Base-by-base conservation (phyloP, 2,329 filamentous ascomycete species). In the Fusarium nurragi region DNA sequence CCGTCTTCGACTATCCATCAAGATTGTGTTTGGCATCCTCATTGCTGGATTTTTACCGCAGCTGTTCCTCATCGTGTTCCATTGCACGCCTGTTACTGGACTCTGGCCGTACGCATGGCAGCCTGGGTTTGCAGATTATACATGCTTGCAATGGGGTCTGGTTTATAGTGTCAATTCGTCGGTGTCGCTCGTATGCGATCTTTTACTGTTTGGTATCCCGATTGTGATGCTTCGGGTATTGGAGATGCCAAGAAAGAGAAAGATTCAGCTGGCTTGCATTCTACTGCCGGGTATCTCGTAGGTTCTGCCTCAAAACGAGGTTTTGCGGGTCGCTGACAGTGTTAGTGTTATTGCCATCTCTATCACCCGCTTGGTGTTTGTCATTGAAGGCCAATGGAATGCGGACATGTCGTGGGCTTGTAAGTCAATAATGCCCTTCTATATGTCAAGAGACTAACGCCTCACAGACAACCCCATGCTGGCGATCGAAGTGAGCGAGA, bases 71-170 rank as follows among this genome's bases (percentile, higher is more conserved):
- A 73, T 85, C 44, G 75, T 85, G 54, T 83, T 85, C 60, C 83
- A 85, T 69, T 85, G 83, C 56, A 69, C 66, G 2, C 83, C 83
- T 0, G 80, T 84, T 1, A 85, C 83, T 1, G 81, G 77, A 0
- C 70, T 81, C 4, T 85, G 83, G 83, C 83, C 83, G 0, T 85
- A 85, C 50, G 76, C 71, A 1, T 85, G 78, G 76, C 81, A 85
- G 63, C 67, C 73, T 0, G 76, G 76, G 11, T 73, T 67, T 11
- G 72, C 71, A 3, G 59, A 76, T 4, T 85, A 82, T 60, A 75
- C 67, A 0, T 85, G 83, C 60, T 57, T 85, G 34, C 72, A 77
- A 16, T 85, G 83, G 83, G 83, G 82, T 0, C 54, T 82, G 4
- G 81, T 85, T 1, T 85, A 85, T 61, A 78, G 79, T 11, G 79